A percentile compares a stretch with the other conserved stretches of the same genome.
These are phyloP conservation scores for Neurospora sp. DNA, from an alignment of 495 filamentous ascomycete genomes.

Conservation along the genomic window DNA sequence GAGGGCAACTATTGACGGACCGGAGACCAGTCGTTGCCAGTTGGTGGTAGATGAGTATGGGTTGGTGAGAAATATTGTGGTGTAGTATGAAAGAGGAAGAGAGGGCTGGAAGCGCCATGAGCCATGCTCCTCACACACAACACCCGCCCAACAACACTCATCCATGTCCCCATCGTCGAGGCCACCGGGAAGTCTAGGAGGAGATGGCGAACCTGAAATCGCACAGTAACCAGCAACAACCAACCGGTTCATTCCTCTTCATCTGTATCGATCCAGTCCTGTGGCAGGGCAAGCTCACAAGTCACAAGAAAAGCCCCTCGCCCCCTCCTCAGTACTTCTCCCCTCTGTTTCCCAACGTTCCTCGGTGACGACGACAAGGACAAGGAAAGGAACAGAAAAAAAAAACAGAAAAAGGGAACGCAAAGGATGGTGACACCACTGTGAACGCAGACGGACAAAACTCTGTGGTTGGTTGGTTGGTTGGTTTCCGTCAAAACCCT, in stretches of 20 bases:
- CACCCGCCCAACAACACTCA: not conserved
- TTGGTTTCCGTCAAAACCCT: not conserved
- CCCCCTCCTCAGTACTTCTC: not conserved
- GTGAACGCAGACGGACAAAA: not conserved
- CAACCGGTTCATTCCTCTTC: not conserved
- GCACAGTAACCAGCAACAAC: no score
- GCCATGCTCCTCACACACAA: not conserved
- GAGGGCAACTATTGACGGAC: constrained; percentile 6
- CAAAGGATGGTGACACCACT: not conserved
- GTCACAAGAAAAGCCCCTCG: not conserved
- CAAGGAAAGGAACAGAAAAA: not conserved
- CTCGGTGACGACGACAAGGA: constrained; percentile 1
- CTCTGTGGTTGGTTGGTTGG: constrained; percentile 1
- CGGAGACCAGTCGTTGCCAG: not conserved
- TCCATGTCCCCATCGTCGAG: no score
- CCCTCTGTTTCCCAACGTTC: not conserved
- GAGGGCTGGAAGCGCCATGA: not conserved
- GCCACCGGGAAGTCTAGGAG: not conserved
- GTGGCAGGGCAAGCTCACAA: not conserved
- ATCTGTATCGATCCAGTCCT: not conserved
- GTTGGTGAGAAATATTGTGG: not conserved
- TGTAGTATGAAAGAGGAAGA: not conserved
- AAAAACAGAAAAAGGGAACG: not conserved
- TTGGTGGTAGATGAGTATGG: not conserved
- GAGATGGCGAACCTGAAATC: not conserved